Conservation (phyloP, 768 basidiomycete species). For the Rhodotorula toruloides region DNA sequence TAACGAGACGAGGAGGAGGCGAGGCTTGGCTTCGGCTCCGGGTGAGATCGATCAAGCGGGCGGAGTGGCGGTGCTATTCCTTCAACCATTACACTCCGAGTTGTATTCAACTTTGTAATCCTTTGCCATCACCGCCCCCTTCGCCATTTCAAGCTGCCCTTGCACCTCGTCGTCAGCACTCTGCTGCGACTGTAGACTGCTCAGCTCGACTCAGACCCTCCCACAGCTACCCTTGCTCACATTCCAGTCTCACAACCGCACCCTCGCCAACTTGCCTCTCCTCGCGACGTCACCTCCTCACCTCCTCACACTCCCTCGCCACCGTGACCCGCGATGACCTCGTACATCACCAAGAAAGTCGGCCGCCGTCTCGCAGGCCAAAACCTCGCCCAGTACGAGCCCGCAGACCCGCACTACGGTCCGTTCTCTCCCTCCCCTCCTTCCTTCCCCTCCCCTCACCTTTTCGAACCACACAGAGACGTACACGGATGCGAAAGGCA, state of each 20-base stretch:
- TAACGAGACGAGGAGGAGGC: too few species aligned
- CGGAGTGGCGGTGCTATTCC: too few species aligned
- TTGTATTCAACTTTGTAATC: too few species aligned
- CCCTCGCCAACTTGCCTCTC: not conserved
- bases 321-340: conserved; percentile 7
- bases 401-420: conserved; percentile 32
- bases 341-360: conserved; percentile 24
- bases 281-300: not conserved
- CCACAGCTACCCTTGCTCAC: not conserved
- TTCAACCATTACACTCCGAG: too few species aligned
- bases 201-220: not conserved
- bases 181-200: too few species aligned
- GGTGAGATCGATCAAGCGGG: too few species aligned
- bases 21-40: too few species aligned
- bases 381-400: conserved; percentile 2
- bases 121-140: too few species aligned
- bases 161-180: too few species aligned
- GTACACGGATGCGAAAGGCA: conserved; percentile 13
- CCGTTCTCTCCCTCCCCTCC: not conserved
- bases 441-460: not conserved
- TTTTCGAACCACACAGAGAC: not conserved
- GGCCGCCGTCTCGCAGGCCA: not conserved
- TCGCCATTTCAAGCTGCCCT: too few species aligned
- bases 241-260: not conserved
- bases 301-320: not conserved